phyloP scores from a whole-genome alignment of 345 rosid species.

The Sonneratia alba region DNA sequence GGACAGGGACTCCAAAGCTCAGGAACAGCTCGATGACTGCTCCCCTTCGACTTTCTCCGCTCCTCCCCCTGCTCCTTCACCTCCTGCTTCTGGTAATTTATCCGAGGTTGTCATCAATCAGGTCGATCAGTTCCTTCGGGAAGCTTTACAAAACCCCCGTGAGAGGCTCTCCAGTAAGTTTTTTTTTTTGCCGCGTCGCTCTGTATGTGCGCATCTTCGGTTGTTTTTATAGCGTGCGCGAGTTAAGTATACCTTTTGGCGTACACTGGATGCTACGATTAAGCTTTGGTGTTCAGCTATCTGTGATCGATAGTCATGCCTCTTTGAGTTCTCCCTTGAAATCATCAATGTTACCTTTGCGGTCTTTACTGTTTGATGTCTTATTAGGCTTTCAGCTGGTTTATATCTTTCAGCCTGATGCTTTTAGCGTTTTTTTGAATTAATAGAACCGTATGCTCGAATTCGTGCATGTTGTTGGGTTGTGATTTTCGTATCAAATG shows the following conservation, averaged over 20 bases:
- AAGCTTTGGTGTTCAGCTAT: too few species aligned
- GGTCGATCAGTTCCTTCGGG: constrained; percentile 75
- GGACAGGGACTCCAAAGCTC: constrained; percentile 9
- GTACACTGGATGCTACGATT: not conserved
- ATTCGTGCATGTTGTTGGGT: not conserved
- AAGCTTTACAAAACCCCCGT: constrained; percentile 69
- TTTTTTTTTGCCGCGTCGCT: too few species aligned
- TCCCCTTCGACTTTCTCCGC: constrained; percentile 12
- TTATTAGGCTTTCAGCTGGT: too few species aligned
- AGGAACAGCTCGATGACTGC: constrained; percentile 14
- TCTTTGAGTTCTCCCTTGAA: too few species aligned
- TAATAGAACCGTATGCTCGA: not conserved
- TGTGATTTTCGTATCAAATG: not conserved
- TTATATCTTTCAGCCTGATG: not conserved
- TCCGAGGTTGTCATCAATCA: constrained; percentile 33
- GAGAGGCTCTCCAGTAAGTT: constrained; percentile 64
- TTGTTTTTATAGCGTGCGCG: not conserved
- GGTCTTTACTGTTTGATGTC: too few species aligned
- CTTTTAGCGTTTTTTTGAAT: not conserved
- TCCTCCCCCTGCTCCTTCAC: constrained; percentile 4
- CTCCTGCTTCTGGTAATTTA: constrained; percentile 16
- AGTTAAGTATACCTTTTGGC: not conserved
- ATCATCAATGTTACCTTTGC: too few species aligned
- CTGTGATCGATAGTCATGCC: too few species aligned
- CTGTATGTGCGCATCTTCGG: not conserved